Conservation (phyloP, 225 moss, liverwort and hornwort species). For the Rhytidiadelphus loreus region DNA sequence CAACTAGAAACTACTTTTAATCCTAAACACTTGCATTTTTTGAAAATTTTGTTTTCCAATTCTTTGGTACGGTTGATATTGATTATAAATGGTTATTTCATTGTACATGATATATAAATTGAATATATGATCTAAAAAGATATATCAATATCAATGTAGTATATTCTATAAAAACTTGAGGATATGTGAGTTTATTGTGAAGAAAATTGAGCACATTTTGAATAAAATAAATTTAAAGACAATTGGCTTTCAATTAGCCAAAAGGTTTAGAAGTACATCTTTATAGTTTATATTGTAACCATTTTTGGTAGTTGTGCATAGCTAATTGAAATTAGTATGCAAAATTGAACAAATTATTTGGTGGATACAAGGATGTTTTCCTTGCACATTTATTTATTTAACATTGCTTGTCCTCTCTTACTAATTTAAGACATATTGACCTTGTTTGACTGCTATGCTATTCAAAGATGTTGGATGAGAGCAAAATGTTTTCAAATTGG, state of each 20-base stretch:
- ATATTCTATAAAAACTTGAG: not conserved
- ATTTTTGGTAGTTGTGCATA: not conserved
- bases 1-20: not conserved
- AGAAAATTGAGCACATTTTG: not conserved
- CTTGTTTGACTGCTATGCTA: slow-evolving; percentile 6
- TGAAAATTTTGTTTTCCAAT: not conserved
- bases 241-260: no score
- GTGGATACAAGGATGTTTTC: not conserved
- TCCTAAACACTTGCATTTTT: not conserved
- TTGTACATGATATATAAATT: not conserved
- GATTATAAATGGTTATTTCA: not conserved
- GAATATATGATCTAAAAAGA: not conserved
- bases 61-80: not conserved
- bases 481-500: slow-evolving; percentile 22
- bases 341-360: not conserved
- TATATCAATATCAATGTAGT: no score
- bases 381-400: not conserved
- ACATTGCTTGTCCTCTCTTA: no score
- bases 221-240: not conserved
- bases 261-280: not conserved
- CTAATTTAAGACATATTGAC: slow-evolving; percentile 5
- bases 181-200: no score
- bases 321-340: not conserved
- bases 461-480: slow-evolving; percentile 2
- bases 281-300: not conserved